A percentile compares a stretch with the other conserved stretches of the same genome.
Conservation (phyloP, 768 basidiomycete species). For the Erythrobasidium yunnanense region DNA sequence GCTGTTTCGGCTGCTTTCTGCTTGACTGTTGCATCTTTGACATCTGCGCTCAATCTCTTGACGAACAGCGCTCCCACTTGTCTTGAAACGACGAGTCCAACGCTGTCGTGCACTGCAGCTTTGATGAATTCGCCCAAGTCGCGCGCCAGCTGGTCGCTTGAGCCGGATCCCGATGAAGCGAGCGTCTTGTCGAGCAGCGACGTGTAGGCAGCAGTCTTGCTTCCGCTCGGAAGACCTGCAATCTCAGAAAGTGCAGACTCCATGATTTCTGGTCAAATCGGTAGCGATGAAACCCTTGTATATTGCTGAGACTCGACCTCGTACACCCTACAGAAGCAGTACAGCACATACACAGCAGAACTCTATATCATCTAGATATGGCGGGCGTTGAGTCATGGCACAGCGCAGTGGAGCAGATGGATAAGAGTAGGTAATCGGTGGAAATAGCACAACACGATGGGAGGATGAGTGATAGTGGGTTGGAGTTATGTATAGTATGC, state of each 20-base stretch:
- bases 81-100: constrained; percentile 76
- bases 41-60: constrained; percentile 49
- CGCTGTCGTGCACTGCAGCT: constrained; percentile 62
- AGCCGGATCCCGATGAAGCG: neutral
- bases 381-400: too few relatives aligned
- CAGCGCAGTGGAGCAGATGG: too few relatives aligned
- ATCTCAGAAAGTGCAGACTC: constrained; percentile 17
- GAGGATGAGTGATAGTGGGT: too few relatives aligned
- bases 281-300: too few relatives aligned
- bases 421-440: too few relatives aligned
- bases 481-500: neutral
- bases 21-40: constrained; percentile 49
- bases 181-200: constrained; percentile 19
- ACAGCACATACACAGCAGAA: too few relatives aligned
- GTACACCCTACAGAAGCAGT: too few relatives aligned
- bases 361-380: too few relatives aligned
- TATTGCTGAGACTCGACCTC: too few relatives aligned
- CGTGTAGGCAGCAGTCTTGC: constrained; percentile 19
- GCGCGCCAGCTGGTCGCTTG: constrained; percentile 32
- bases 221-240: neutral
- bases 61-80: constrained; percentile 79
- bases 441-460: too few relatives aligned
- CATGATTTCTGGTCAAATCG: constrained; percentile 8
- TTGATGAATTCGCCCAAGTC: constrained; percentile 66
- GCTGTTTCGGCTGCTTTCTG: constrained; percentile 68